These are phyloP conservation scores for Aspergillus novofumigatus DNA, from an alignment of 2,329 filamentous ascomycete species.

Conservation along the genomic window DNA sequence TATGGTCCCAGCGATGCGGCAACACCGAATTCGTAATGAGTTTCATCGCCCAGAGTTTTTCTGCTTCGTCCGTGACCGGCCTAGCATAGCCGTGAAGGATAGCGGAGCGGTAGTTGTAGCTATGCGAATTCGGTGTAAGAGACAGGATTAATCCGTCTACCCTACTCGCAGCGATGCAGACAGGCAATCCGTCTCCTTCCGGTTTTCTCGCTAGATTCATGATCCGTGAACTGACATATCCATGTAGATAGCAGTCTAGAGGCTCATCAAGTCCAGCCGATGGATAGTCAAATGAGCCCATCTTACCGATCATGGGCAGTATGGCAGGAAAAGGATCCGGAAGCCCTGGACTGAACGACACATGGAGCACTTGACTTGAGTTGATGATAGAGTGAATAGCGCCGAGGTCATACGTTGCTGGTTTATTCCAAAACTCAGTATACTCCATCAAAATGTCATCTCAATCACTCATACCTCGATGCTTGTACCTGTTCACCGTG, in stretches of 20 bases:
- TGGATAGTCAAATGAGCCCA: constrained; percentile 66
- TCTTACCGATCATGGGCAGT: constrained; percentile 81
- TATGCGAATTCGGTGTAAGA: constrained; percentile 74
- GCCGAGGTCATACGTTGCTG: constrained; percentile 67
- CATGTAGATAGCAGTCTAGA: constrained; percentile 75
- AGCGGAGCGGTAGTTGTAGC: constrained; percentile 81
- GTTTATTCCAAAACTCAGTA: constrained; percentile 7
- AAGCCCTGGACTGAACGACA: constrained; percentile 65
- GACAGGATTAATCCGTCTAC: constrained; percentile 77
- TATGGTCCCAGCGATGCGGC: constrained; percentile 63
- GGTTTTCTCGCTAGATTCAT: constrained; percentile 59
- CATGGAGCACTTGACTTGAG: constrained; percentile 67
- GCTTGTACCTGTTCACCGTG: constrained; percentile 63
- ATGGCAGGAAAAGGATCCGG: constrained; percentile 68
- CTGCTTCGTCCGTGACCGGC: constrained; percentile 61
- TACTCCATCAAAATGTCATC: neutral
- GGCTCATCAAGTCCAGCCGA: constrained; percentile 59
- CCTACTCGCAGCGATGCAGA: constrained; percentile 68
- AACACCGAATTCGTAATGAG: constrained; percentile 73
- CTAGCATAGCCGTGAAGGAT: constrained; percentile 70
- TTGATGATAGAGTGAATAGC: constrained; percentile 75
- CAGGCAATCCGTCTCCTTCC: constrained; percentile 56
- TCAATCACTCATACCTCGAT: constrained; percentile 50
- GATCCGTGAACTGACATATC: constrained; percentile 74
- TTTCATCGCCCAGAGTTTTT: constrained; percentile 75